Percentiles rank a stretch among this genome's conserved stretches.
Evolutionary conservation across 768 basidiomycete genomes (phyloP).

Genomic region (Basidioascus undulatus): DNA sequence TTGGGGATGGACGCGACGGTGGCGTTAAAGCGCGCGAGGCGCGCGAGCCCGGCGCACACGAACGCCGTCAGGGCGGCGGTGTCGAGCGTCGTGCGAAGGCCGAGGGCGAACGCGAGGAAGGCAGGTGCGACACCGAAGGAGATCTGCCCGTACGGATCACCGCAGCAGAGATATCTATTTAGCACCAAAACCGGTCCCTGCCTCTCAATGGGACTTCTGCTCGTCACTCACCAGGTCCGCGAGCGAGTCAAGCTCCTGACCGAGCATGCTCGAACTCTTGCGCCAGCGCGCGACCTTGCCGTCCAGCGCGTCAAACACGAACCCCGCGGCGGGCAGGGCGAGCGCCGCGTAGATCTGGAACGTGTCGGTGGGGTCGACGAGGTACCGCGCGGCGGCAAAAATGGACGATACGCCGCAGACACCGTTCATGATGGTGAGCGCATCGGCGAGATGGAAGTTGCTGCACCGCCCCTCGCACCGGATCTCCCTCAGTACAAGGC

Average conservation of each 20-base stretch:
- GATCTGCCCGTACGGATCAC: constrained; percentile 50
- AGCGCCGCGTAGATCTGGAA: constrained; percentile 43
- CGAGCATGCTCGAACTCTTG: constrained; percentile 80
- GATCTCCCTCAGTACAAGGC: neutral
- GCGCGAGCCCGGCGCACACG: constrained; percentile 86
- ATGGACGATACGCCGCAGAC: constrained; percentile 91
- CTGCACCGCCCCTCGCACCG: constrained; percentile 21
- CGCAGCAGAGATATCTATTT: too few species aligned
- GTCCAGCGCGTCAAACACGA: constrained; percentile 93
- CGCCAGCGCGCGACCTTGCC: constrained; percentile 96
- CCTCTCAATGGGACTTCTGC: too few species aligned
- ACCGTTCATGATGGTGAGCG: constrained; percentile 97
- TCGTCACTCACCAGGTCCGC: constrained; percentile 64
- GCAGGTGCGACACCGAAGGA: constrained; percentile 96
- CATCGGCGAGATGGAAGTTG: constrained; percentile 91
- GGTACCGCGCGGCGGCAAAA: constrained; percentile 76
- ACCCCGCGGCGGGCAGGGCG: constrained; percentile 64
- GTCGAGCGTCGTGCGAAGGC: constrained; percentile 76
- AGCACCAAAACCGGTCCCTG: too few species aligned
- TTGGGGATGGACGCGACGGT: constrained; percentile 87
- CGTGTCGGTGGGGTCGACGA: constrained; percentile 48
- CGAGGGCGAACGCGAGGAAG: constrained; percentile 71
- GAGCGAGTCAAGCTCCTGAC: constrained; percentile 89
- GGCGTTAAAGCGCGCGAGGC: constrained; percentile 93
- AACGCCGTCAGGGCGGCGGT: constrained; percentile 65